These are phyloP conservation scores for Tritrichomonas foetus DNA, from an alignment of 208 protist genomes.

Conservation along the genomic window DNA sequence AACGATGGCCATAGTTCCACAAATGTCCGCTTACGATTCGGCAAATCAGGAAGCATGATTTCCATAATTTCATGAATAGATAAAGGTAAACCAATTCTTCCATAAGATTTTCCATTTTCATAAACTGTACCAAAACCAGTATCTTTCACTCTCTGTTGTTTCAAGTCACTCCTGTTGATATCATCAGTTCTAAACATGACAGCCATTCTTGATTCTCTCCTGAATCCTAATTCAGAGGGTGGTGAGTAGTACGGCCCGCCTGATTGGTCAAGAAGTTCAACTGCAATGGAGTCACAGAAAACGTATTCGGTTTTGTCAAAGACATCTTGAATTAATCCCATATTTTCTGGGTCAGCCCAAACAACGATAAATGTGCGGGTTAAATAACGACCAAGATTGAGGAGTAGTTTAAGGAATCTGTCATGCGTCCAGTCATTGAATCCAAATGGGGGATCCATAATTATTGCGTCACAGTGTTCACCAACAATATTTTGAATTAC, in stretches of 20 bases:
- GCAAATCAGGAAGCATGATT: conserved; percentile 1
- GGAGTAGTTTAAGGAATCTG: background rate
- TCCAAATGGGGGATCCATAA: conserved; percentile 27
- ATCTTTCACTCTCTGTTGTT: background rate
- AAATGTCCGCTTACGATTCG: background rate
- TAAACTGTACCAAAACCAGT: background rate
- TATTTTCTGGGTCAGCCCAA: background rate
- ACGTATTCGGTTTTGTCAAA: background rate
- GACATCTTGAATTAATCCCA: background rate
- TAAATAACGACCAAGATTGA: background rate
- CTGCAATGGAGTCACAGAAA: conserved; percentile 8
- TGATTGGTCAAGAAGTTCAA: background rate
- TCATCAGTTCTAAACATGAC: conserved; percentile 26
- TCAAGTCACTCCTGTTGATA: background rate
- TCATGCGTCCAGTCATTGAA: background rate
- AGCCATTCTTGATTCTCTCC: background rate
- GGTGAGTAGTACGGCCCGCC: background rate
- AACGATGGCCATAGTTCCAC: conserved; percentile 31
- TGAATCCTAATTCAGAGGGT: background rate
- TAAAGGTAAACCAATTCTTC: background rate
- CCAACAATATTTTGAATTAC: background rate
- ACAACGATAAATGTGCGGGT: background rate
- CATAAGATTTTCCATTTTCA: background rate
- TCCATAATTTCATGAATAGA: background rate
- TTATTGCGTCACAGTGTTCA: background rate